Base-by-base conservation (phyloP, 371 early-diverging fungal species). In the Fennellomyces sp. region DNA sequence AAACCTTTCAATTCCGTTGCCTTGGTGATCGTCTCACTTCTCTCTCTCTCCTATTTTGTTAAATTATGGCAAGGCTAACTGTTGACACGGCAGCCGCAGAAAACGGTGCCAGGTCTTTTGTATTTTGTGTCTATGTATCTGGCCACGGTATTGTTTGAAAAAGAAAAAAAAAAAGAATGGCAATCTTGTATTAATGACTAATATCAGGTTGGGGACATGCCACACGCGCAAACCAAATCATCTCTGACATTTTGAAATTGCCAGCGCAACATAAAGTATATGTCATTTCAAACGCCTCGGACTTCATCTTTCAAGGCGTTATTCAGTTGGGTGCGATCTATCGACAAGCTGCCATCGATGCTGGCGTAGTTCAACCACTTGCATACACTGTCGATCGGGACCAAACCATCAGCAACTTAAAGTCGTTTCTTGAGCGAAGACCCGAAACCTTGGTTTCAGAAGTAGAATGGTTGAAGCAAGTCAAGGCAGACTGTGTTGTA, bases 301-400 rank as follows among this genome's bases (percentile, higher is more conserved):
- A 78, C 41, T 87, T 85, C 60, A 84, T 89, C 47, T 89, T 89
- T 60, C 77, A 79, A 67, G 87, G 84, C 15, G 82, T 87, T 13
- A 79, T 84, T 13, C 52, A 76, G 13, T 10, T 78, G 12, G 86
- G 86, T 13, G 83, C 86, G n/a, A 59, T 73, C 15, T 86, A 83
- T 58, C 78, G 84, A 21, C 85, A 88, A 51, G 80, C 82, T 12
- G 79, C 78, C 35, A 78, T 88, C 30, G 89, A 89, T 70, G 86
- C 87, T 12, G 88, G 89, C 21, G 88, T 88, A 3, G 82, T 88
- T 5, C 90, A 91, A 60, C 84, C 84, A 35, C 75, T 90, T 52
- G 87, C 91, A 12, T 88, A 89, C 31, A 88, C 85, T 2, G 88
- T 91, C 5, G 88, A 91, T 63, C 71, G 82, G 12, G 72, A 79